Evolutionary conservation across 208 protist genomes (phyloP).

Genomic region (Eutreptiella sp.): DNA sequence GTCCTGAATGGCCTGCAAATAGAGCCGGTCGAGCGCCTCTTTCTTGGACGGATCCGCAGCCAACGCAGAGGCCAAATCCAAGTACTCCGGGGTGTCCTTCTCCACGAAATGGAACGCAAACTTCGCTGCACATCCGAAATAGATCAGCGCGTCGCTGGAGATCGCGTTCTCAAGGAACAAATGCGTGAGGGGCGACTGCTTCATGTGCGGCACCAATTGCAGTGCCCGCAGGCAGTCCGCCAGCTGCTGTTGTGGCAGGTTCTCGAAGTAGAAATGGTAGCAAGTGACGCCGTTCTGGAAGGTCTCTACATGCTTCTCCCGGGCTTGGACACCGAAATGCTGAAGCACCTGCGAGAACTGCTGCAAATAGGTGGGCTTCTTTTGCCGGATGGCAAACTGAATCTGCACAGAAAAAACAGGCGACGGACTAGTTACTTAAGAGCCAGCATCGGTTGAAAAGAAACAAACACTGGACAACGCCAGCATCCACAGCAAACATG

Average conservation of each 20-base stretch:
- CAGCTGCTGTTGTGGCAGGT: constrained; percentile 40
- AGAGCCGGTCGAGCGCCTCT: neutral
- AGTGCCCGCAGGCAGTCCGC: constrained; percentile 53
- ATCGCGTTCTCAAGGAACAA: constrained; percentile 55
- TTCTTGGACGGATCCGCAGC: neutral
- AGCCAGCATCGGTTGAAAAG: no score
- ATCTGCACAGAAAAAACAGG: constrained; percentile 5
- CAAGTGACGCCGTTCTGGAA: constrained; percentile 66
- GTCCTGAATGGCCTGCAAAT: constrained; percentile 40
- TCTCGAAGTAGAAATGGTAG: constrained; percentile 58
- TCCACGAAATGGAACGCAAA: constrained; percentile 82
- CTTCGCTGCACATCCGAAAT: constrained; percentile 56
- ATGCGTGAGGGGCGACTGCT: constrained; percentile 53
- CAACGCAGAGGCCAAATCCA: no score
- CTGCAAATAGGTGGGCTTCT: constrained; percentile 53
- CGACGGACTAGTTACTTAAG: no score
- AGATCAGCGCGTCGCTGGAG: constrained; percentile 57
- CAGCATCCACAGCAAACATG: no score
- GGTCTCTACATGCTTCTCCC: constrained; percentile 51
- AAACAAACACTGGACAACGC: no score
- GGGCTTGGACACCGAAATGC: constrained; percentile 52
- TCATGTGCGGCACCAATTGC: constrained; percentile 56
- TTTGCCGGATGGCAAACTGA: constrained; percentile 27
- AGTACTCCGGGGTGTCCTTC: constrained; percentile 53
- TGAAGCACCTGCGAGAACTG: constrained; percentile 53